Conservation (phyloP, 1,284 basidiomycete genomes). For the Anthracocystis walkeri region DNA sequence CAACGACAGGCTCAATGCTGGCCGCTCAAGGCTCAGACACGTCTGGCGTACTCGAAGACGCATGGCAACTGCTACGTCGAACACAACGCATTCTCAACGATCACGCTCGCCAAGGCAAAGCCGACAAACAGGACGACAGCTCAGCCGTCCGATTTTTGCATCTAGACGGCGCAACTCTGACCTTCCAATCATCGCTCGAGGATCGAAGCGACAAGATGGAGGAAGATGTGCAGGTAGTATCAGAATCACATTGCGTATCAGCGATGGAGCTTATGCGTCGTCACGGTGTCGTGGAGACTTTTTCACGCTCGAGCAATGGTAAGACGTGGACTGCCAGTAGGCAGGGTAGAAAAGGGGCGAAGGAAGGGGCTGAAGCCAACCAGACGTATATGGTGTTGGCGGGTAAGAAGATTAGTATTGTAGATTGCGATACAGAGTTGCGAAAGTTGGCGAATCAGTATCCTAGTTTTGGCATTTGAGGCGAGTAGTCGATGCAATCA, state of each 20-base stretch:
- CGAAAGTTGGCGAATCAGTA: slow-evolving; percentile 46
- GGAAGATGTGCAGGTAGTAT: slow-evolving; percentile 31
- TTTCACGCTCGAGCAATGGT: slow-evolving; percentile 49
- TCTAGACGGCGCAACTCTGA: slow-evolving; percentile 35
- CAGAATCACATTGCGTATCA: slow-evolving; percentile 40
- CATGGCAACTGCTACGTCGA: slow-evolving; percentile 43
- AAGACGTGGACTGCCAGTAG: slow-evolving; percentile 46
- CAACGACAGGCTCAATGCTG: slow-evolving; percentile 3
- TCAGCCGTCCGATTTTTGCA: slow-evolving; percentile 33
- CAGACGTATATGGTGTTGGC: slow-evolving; percentile 49
- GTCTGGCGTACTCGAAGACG: slow-evolving; percentile 16
- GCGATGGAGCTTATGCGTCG: slow-evolving; percentile 38
- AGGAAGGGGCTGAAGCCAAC: slow-evolving; percentile 3
- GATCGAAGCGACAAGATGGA: slow-evolving; percentile 17
- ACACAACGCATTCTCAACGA: slow-evolving; percentile 48
- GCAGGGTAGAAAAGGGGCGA: slow-evolving; percentile 5
- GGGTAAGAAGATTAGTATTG: slow-evolving; percentile 52
- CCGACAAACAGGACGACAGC: slow-evolving; percentile 3
- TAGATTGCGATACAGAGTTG: slow-evolving; percentile 47
- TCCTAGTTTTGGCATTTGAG: slow-evolving; percentile 48
- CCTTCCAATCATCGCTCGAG: slow-evolving; percentile 33
- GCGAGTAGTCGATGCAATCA: no score
- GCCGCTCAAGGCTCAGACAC: not conserved
- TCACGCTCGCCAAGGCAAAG: slow-evolving; percentile 18
- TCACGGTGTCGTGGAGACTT: slow-evolving; percentile 45